These are phyloP conservation scores for Teratosphaeria pseudoeucalypti DNA, from an alignment of 2,329 filamentous ascomycete genomes.

Conservation along the genomic window DNA sequence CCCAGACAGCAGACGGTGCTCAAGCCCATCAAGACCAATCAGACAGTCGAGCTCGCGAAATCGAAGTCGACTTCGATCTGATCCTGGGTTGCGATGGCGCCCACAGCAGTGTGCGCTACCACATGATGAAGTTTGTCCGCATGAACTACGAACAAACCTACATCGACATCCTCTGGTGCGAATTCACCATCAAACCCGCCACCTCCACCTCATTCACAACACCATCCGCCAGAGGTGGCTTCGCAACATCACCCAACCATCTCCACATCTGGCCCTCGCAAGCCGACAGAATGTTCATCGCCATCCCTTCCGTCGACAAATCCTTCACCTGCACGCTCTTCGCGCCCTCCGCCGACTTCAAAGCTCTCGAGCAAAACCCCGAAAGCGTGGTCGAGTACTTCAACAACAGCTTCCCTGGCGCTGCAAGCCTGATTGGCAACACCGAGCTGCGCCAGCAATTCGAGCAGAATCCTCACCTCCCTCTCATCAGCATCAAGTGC, in stretches of 20 bases:
- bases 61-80: conserved; percentile 80
- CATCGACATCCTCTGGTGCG: conserved; percentile 94
- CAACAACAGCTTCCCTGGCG: conserved; percentile 74
- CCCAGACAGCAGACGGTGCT: conserved; percentile 25
- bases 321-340: conserved; percentile 95
- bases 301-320: conserved; percentile 77
- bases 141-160: conserved; percentile 92
- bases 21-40: conserved; percentile 25
- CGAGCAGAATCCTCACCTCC: conserved; percentile 72
- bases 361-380: conserved; percentile 53
- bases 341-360: conserved; percentile 61
- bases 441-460: conserved; percentile 65
- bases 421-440: conserved; percentile 57
- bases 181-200: conserved; percentile 62
- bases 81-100: conserved; percentile 93
- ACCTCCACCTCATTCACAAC: conserved; percentile 9
- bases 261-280: conserved; percentile 88
- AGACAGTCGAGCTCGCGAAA: conserved; percentile 41
- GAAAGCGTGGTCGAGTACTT: conserved; percentile 62
- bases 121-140: conserved; percentile 88
- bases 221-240: conserved; percentile 39
- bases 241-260: conserved; percentile 80
- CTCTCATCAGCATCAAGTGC: conserved; percentile 89
- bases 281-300: conserved; percentile 89
- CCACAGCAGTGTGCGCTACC: conserved; percentile 80